Conservation (phyloP, 148 eudicot species). For the Pharnaceum exiguum region DNA sequence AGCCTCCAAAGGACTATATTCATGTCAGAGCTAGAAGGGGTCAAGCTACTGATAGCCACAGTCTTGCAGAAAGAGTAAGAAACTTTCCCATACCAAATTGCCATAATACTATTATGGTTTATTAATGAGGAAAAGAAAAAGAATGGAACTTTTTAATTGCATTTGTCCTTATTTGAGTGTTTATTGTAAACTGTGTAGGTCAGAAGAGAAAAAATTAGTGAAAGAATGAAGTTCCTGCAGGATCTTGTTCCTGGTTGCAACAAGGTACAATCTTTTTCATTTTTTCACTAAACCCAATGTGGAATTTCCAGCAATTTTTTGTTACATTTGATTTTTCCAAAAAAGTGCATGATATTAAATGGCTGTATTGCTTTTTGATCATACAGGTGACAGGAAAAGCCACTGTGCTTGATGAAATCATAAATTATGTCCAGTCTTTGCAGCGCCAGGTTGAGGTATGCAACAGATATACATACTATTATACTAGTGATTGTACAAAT, state of each 20-base stretch:
- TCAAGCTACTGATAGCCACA: constrained; percentile 55
- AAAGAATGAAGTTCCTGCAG: constrained; percentile 47
- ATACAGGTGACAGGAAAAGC: constrained; percentile 81
- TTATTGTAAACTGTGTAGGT: constrained; percentile 41
- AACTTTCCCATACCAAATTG: neutral
- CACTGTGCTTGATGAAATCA: constrained; percentile 91
- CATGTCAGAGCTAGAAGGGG: constrained; percentile 65
- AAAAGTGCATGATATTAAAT: constrained; percentile 10
- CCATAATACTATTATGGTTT: no score
- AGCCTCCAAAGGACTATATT: constrained; percentile 55
- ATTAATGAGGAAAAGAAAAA: no score
- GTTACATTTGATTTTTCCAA: neutral
- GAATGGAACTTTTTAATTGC: neutral
- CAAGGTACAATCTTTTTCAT: constrained; percentile 43
- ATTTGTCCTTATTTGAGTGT: neutral
- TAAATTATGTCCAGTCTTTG: constrained; percentile 89
- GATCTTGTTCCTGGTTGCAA: constrained; percentile 90
- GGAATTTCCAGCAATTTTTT: neutral
- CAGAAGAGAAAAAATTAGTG: constrained; percentile 84
- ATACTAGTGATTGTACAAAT: neutral
- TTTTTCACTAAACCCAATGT: neutral
- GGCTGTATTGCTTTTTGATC: constrained; percentile 3
- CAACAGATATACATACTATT: neutral
- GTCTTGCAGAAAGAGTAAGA: constrained; percentile 67
- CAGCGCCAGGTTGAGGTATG: constrained; percentile 92